Conservation (phyloP, 257 asterid genomes). For the Thymus quinquecostatus region DNA sequence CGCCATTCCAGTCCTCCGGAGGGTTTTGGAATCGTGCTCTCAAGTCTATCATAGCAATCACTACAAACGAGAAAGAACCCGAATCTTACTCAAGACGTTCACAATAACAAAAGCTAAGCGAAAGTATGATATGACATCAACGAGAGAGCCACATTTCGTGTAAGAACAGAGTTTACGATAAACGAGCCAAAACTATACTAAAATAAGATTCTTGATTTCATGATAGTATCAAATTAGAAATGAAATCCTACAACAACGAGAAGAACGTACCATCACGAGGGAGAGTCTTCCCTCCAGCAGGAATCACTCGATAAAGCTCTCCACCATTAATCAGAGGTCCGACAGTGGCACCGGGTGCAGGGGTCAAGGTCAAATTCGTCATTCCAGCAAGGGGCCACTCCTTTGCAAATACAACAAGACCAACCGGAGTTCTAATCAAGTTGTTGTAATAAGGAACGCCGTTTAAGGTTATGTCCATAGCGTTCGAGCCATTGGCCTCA, state of each 20-base stretch:
- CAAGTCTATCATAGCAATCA: slow-evolving; percentile 65
- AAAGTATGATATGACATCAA: slow-evolving; percentile 1
- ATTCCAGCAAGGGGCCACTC: slow-evolving; percentile 82
- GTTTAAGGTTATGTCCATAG: slow-evolving; percentile 61
- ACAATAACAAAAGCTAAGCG: background rate
- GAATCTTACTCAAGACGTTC: slow-evolving; percentile 1
- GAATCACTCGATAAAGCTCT: slow-evolving; percentile 72
- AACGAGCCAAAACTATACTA: background rate
- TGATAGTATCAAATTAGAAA: background rate
- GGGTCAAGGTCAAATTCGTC: slow-evolving; percentile 67
- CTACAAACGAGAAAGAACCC: slow-evolving; percentile 43
- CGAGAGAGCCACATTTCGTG: background rate
- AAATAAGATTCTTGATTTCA: slow-evolving; percentile 8
- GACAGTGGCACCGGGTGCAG: slow-evolving; percentile 62
- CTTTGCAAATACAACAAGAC: slow-evolving; percentile 65
- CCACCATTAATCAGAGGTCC: slow-evolving; percentile 94
- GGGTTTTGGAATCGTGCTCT: slow-evolving; percentile 66
- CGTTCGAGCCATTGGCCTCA: slow-evolving; percentile 53
- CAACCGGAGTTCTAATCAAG: slow-evolving; percentile 66
- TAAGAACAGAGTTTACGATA: background rate
- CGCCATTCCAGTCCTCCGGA: slow-evolving; percentile 93
- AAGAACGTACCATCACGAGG: slow-evolving; percentile 74
- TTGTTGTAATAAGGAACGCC: slow-evolving; percentile 61
- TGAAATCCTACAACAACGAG: too few species aligned
- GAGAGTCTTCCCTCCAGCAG: slow-evolving; percentile 72